These are phyloP conservation scores for Pleurotus eryngii DNA, from an alignment of 768 basidiomycete species.

Conservation along the genomic window DNA sequence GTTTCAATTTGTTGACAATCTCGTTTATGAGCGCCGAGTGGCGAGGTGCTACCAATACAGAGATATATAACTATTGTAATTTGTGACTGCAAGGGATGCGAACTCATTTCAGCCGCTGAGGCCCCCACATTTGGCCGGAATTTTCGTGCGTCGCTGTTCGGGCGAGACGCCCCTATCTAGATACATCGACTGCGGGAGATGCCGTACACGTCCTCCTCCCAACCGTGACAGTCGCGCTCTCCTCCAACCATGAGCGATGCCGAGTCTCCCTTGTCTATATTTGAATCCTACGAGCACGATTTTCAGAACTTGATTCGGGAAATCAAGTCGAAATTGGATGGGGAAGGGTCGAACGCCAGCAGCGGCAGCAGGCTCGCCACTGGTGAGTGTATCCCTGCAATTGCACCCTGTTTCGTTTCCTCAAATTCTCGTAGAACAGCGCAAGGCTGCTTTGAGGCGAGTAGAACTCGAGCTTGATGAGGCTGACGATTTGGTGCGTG, in stretches of 20 bases:
- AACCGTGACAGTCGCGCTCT: too few species aligned
- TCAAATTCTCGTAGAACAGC: slow-evolving; percentile 53
- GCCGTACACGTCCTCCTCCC: too few species aligned
- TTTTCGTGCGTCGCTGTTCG: too few species aligned
- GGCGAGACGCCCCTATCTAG: too few species aligned
- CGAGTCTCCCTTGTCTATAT: slow-evolving; percentile 56
- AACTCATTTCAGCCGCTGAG: too few species aligned
- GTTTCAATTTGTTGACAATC: too few species aligned
- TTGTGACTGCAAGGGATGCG: too few species aligned
- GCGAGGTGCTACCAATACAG: too few species aligned
- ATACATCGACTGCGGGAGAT: too few species aligned
- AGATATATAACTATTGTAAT: too few species aligned
- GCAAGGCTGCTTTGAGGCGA: slow-evolving; percentile 73
- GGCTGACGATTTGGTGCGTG: slow-evolving; percentile 85
- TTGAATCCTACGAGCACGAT: slow-evolving; percentile 83
- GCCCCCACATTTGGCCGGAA: too few species aligned
- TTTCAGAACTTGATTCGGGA: slow-evolving; percentile 68
- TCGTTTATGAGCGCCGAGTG: too few species aligned
- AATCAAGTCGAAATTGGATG: slow-evolving; percentile 75
- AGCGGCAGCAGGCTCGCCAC: slow-evolving; percentile 51
- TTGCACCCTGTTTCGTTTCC: neutral
- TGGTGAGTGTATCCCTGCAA: neutral
- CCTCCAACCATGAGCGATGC: neutral
- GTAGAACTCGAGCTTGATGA: slow-evolving; percentile 91
- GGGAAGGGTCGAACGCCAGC: slow-evolving; percentile 57